Base-by-base conservation (phyloP, 805 yeast genomes). In the Lipomyces lipofer region DNA sequence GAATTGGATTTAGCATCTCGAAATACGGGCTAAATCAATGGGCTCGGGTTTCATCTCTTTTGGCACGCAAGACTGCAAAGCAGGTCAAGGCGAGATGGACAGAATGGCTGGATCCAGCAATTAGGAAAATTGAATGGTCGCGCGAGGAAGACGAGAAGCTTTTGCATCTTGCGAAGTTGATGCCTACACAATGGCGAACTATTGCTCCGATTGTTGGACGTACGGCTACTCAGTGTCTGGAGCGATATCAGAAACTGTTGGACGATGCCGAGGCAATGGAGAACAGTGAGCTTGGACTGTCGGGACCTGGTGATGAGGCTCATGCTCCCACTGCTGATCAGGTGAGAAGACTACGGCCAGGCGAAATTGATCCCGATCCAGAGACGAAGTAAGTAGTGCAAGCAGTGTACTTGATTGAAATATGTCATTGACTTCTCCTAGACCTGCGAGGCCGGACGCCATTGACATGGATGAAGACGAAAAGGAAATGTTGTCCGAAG, bases 181-280 rank as follows among this genome's bases (percentile, higher is more conserved):
- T 91, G 62, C 97, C 98, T 1, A 89, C 91, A 58, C 97, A 91
- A 71, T 92, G 99, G 99, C 79, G 95, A 43, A 82, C 94, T 1
- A 87, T 94, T n/a, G 86, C 95, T 1, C 81, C 87, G 5, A 69
- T 84, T 8, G 73, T 91, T 68, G 90, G 91, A 0, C 74, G 97
- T 55, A 88, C 97, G 0, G 92, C 96, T 0, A 83, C 88, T 12
- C 86, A 86, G 55, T 88, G 96, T 69, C 81, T 88, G 8, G 95
- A 89, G 60, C 73, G 97, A 52, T 92, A 89, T 67, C 95, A 88
- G 66, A 77, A 75, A 59, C 73, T 90, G 19, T 67, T 90, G 15
- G 84, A 81, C 47, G 84, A 79, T 47, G 75, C 75, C 2, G 75
- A 72, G 13, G 72, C 66, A 1, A 66, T 65, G 10, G 74, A 69